A percentile compares a stretch with the other conserved stretches of the same genome.
These are phyloP conservation scores for Jackrogersella multiformis DNA, from an alignment of 495 filamentous ascomycete species.

Conservation along the genomic window DNA sequence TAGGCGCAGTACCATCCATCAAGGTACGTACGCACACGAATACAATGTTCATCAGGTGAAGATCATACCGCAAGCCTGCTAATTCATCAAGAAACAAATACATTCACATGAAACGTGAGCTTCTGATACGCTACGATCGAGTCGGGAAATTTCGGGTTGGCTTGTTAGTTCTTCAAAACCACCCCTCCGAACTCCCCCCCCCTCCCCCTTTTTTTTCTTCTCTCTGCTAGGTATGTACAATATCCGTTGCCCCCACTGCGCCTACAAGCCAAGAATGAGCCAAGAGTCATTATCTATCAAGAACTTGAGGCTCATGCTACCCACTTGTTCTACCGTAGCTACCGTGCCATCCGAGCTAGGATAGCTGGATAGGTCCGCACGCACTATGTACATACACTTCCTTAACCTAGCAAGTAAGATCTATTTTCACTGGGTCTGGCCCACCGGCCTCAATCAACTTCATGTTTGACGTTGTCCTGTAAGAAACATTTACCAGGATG, in stretches of 20 bases:
- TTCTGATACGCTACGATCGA: slow-evolving; percentile 21
- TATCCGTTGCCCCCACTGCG: slow-evolving; percentile 21
- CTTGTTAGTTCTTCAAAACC: background rate
- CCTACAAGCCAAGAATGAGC: slow-evolving; percentile 29
- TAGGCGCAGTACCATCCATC: background rate
- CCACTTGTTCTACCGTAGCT: slow-evolving; percentile 4
- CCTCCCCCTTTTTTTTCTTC: slow-evolving; percentile 24
- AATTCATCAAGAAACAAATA: slow-evolving; percentile 5
- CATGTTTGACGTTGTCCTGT: slow-evolving; percentile 39
- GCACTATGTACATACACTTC: too few species aligned
- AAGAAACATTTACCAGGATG: slow-evolving; percentile 27
- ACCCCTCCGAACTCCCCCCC: too few species aligned
- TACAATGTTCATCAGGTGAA: background rate
- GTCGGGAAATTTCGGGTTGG: slow-evolving; percentile 27
- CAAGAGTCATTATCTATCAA: slow-evolving; percentile 39
- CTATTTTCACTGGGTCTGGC: slow-evolving; percentile 22
- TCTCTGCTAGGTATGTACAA: background rate
- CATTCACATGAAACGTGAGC: slow-evolving; percentile 21
- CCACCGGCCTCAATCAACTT: slow-evolving; percentile 43
- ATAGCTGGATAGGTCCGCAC: background rate
- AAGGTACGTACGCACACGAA: background rate
- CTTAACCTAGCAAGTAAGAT: too few species aligned
- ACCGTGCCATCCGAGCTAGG: slow-evolving; percentile 14
- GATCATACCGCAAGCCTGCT: background rate
- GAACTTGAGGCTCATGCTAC: slow-evolving; percentile 41